Base-by-base conservation (phyloP, 768 basidiomycete genomes). In the Calocybe cyanea region DNA sequence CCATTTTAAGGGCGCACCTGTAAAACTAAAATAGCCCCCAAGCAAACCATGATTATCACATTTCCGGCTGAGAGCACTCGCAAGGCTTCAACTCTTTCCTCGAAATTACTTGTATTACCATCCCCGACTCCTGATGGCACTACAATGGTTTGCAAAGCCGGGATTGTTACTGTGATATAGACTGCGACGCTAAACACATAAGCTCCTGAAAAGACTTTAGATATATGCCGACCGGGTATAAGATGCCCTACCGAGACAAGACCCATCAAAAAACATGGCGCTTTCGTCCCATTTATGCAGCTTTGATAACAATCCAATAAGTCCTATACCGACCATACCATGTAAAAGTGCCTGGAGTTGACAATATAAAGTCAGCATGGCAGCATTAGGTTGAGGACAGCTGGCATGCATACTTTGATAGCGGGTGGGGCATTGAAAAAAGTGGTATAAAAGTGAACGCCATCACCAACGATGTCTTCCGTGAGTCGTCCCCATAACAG, bases 181-280 rank as follows among this genome's bases (percentile, higher is more conserved):
- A 95, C 75, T 17, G 87, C 76, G 30, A 93, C 67, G 20, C 73
- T 78, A 49, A 90, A 89, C 14, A 93, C 64, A 63, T 85, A 91
- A 41, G 78, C 78, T 20, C 71, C 92, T 93, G 62, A 46, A 39
- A 31, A 20, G 39, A 42, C 21, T 38, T 43, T n/a, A 50, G 38
- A 42, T 34, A 41, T 38, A 36, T 44, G 41, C 7, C 17, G 17
- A 18, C 42, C 8, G 41, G 43, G 31, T 10, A 38, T 28, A 39
- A 35, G 30, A 6, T n/a, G 71, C 33, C 80, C 55, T 54, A 93
- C 93, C 90, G 48, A 95, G 65, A 54, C 81, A 83, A 18, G 85
- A 83, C 17, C 94, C 94, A 63, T 97, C 94, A 63, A 97, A 97
- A 71, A 90, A 93, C 68, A 94, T 77, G 7, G 94, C 94, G 54